Conservation (phyloP, 495 filamentous ascomycete genomes). For the Penicillium canariense region DNA sequence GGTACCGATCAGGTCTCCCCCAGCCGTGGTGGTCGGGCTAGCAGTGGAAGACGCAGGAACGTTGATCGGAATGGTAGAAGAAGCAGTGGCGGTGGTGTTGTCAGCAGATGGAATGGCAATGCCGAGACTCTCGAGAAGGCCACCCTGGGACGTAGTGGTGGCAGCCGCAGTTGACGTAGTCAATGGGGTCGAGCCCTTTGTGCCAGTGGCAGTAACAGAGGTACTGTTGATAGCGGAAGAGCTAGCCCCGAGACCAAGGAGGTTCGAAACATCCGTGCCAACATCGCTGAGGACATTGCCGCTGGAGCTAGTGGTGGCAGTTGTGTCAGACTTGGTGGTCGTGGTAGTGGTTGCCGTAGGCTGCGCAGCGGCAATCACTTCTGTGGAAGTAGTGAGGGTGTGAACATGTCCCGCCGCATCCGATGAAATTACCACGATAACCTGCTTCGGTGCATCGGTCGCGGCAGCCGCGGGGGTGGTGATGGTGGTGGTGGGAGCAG, state of each 20-base stretch:
- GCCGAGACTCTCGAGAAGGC: conserved; percentile 3
- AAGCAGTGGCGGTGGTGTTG: not conserved
- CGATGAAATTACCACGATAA: conserved; percentile 25
- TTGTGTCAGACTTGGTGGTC: conserved; percentile 5
- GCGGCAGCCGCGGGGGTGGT: not conserved
- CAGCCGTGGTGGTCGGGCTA: conserved; percentile 11
- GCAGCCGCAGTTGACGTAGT: not conserved
- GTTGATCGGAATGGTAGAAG: conserved; percentile 28
- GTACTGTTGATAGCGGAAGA: not conserved
- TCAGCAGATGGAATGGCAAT: conserved; percentile 3
- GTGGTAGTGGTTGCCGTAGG: conserved; percentile 14
- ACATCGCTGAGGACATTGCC: not conserved
- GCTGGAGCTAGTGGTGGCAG: not conserved
- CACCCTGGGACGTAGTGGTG: conserved; percentile 1
- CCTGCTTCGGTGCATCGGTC: conserved; percentile 11
- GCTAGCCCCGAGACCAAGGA: conserved; percentile 2
- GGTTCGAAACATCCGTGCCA: not conserved
- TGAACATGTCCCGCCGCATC: conserved; percentile 16
- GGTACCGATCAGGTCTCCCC: conserved; percentile 3
- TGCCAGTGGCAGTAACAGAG: not conserved
- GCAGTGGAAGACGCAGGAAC: conserved; percentile 23
- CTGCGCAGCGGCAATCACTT: conserved; percentile 16
- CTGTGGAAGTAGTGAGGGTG: conserved; percentile 17
- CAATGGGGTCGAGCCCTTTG: not conserved
- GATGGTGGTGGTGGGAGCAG: not conserved